A percentile compares a stretch with the other conserved stretches of the same genome.
Evolutionary conservation across 2,329 filamentous ascomycete genomes (phyloP).

Genomic region (Saccharata proteae): DNA sequence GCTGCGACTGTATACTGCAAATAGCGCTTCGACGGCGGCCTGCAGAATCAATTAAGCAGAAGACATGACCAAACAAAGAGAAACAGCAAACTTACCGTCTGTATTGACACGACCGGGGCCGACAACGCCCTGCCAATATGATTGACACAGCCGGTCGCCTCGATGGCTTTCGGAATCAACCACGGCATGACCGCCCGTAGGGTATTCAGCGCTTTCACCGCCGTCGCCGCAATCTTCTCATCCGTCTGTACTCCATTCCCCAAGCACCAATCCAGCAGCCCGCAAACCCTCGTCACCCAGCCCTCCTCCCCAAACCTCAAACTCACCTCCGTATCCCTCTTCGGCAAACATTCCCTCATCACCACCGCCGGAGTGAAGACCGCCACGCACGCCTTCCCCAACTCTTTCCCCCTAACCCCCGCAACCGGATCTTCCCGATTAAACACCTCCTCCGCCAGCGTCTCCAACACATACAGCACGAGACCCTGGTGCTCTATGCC

Average conservation of each 20-base stretch:
- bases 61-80: no score
- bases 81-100: slow-evolving; percentile 20
- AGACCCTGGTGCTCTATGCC: slow-evolving; percentile 63
- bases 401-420: slow-evolving; percentile 65
- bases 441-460: slow-evolving; percentile 87
- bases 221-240: slow-evolving; percentile 56
- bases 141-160: slow-evolving; percentile 35
- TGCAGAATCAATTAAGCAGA: slow-evolving; percentile 10
- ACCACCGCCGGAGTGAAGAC: slow-evolving; percentile 76
- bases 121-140: slow-evolving; percentile 27
- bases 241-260: slow-evolving; percentile 52
- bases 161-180: slow-evolving; percentile 74
- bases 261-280: slow-evolving; percentile 63
- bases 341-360: slow-evolving; percentile 63
- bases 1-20: slow-evolving; percentile 62
- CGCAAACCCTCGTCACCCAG: slow-evolving; percentile 69
- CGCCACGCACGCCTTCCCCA: slow-evolving; percentile 85
- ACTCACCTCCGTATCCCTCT: slow-evolving; percentile 54
- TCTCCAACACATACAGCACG: slow-evolving; percentile 79
- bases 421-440: slow-evolving; percentile 80
- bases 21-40: slow-evolving; percentile 65
- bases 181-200: slow-evolving; percentile 72
- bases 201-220: slow-evolving; percentile 63
- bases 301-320: slow-evolving; percentile 72
- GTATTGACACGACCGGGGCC: slow-evolving; percentile 22